Evolutionary conservation across 371 early-diverging fungal genomes (phyloP).

Genomic region (Mucor mucedo): DNA sequence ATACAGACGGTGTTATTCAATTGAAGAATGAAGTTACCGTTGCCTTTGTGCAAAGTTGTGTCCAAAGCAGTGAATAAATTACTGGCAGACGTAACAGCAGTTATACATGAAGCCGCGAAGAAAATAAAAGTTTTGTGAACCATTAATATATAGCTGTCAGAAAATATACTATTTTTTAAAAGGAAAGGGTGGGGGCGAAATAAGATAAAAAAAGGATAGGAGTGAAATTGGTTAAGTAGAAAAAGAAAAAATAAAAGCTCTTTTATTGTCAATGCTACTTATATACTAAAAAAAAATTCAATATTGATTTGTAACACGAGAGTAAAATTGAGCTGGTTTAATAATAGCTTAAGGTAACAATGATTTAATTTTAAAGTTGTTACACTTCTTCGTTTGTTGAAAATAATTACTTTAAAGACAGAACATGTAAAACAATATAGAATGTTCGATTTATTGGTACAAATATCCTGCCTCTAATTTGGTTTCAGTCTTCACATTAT

Average conservation of each 20-base stretch:
- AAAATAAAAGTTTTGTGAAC: slow-evolving; percentile 18
- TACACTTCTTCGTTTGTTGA: no score
- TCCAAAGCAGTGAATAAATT: slow-evolving; percentile 9
- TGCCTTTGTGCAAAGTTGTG: slow-evolving; percentile 15
- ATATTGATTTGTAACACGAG: slow-evolving; percentile 13
- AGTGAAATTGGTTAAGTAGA: slow-evolving; percentile 1
- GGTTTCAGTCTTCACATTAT: no score
- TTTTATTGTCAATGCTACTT: background rate
- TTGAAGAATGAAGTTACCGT: slow-evolving; percentile 44
- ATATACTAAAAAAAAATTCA: background rate
- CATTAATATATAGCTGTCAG: background rate
- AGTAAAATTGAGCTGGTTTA: background rate
- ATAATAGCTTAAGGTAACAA: no score
- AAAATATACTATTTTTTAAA: slow-evolving; percentile 1
- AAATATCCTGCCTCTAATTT: no score
- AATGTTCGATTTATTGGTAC: no score
- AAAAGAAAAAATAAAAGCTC: background rate
- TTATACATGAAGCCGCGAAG: slow-evolving; percentile 15
- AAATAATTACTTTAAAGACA: no score
- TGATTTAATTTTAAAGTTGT: no score
- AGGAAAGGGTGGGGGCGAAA: background rate
- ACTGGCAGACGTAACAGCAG: slow-evolving; percentile 11
- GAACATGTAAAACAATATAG: no score
- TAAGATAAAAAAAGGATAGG: background rate
- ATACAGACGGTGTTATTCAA: slow-evolving; percentile 30